A percentile compares a stretch with the other conserved stretches of the same genome.
Evolutionary conservation across 2,329 filamentous ascomycete species (phyloP).

Genomic region (Coleophoma crateriformis): DNA sequence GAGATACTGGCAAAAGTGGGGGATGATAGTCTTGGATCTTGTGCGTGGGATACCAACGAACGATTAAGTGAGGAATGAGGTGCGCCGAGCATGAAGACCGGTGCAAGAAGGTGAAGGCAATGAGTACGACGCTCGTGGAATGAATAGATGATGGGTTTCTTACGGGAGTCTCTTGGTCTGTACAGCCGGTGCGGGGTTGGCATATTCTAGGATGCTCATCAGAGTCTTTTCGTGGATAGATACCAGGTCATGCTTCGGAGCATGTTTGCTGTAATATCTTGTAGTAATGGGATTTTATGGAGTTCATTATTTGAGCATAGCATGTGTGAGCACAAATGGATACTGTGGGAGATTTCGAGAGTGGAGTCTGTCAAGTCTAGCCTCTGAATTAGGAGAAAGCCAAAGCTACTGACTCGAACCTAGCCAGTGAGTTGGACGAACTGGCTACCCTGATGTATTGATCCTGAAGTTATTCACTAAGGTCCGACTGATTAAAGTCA

Average conservation of each 20-base stretch:
- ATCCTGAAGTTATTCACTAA: no score
- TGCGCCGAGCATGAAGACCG: not conserved
- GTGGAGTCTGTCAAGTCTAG: not conserved
- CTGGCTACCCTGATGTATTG: no score
- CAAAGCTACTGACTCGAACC: no score
- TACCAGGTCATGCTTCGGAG: slow-evolving; percentile 15
- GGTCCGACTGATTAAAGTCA: no score
- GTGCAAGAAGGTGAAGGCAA: not conserved
- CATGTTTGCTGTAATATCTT: slow-evolving; percentile 10
- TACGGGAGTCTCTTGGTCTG: slow-evolving; percentile 4
- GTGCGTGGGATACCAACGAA: not conserved
- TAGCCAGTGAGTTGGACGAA: no score
- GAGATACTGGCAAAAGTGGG: slow-evolving; percentile 1
- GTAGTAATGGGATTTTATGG: not conserved
- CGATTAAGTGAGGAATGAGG: not conserved
- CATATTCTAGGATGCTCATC: slow-evolving; percentile 9
- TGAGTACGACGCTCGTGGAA: not conserved
- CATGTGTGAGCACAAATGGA: no score
- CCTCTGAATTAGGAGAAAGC: no score
- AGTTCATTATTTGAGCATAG: not conserved
- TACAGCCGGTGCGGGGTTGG: slow-evolving; percentile 13
- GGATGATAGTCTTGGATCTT: not conserved
- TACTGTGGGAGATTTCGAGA: not conserved
- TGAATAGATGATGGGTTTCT: not conserved
- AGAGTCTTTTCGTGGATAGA: slow-evolving; percentile 18